Evolutionary conservation across 1,284 basidiomycete genomes (phyloP).

Genomic region (Cryptococcus sp.): DNA sequence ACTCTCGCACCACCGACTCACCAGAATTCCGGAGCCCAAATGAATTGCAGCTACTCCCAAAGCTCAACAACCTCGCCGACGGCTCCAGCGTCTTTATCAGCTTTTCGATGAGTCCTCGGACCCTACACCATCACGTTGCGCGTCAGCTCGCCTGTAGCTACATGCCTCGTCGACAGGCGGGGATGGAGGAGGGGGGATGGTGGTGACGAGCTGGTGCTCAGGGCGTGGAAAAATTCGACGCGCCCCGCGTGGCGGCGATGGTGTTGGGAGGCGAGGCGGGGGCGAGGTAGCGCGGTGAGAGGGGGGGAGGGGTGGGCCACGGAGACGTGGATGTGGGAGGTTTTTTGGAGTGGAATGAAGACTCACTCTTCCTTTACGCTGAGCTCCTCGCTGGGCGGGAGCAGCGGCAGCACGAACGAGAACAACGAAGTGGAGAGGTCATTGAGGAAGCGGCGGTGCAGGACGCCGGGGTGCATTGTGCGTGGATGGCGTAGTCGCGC

Average conservation of each 20-base stretch:
- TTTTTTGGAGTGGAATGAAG: not conserved
- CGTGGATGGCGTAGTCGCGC: too few relatives aligned
- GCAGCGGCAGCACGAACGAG: conserved; percentile 74
- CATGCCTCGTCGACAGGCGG: not conserved
- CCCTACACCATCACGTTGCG: conserved; percentile 45
- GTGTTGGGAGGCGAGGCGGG: too few relatives aligned
- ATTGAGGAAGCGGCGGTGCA: conserved; percentile 48
- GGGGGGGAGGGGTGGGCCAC: not conserved
- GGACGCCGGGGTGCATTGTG: conserved; percentile 46
- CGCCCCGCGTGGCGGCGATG: too few relatives aligned
- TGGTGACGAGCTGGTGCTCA: too few relatives aligned
- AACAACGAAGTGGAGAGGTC: conserved; percentile 51
- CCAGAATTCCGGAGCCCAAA: conserved; percentile 93
- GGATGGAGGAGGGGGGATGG: not conserved
- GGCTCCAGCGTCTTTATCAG: conserved; percentile 93
- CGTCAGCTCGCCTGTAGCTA: too few relatives aligned
- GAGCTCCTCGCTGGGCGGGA: conserved; percentile 84
- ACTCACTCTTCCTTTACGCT: conserved; percentile 81
- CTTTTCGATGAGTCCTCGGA: conserved; percentile 86
- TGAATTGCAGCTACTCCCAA: conserved; percentile 91
- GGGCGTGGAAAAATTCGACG: too few relatives aligned
- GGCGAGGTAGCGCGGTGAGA: not conserved
- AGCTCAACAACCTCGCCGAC: conserved; percentile 82
- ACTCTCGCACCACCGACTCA: conserved; percentile 48
- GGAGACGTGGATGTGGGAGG: too few relatives aligned